phyloP scores from a whole-genome alignment of 192 early-diverging fungal species.

The Backusella australiensis region DNA sequence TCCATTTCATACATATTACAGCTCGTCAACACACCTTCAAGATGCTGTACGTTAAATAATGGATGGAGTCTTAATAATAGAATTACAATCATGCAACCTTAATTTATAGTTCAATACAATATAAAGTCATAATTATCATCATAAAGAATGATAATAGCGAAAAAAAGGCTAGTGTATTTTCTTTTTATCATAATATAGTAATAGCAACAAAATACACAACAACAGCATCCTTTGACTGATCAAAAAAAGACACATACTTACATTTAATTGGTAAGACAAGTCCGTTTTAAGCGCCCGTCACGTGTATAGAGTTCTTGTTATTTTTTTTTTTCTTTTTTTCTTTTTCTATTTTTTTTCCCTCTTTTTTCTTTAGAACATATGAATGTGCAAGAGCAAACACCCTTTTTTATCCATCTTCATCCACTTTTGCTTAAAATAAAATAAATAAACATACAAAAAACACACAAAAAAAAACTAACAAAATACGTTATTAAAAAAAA shows the following conservation, averaged over 20 bases:
- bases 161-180: too few species aligned
- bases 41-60: too few species aligned
- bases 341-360: background rate
- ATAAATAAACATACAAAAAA: constrained; percentile 2
- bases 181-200: too few species aligned
- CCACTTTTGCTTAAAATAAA: background rate
- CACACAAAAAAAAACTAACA: background rate
- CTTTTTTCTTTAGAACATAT: background rate
- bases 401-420: background rate
- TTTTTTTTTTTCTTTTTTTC: background rate
- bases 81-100: too few species aligned
- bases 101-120: too few species aligned
- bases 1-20: too few species aligned
- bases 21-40: too few species aligned
- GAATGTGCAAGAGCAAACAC: background rate
- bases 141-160: too few species aligned
- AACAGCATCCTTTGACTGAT: background rate
- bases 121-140: too few species aligned
- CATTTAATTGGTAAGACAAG: background rate
- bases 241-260: background rate
- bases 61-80: too few species aligned
- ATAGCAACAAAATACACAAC: too few species aligned
- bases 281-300: background rate
- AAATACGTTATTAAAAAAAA: background rate
- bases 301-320: background rate